Evolutionary conservation across 768 basidiomycete species (phyloP), one percentile per base, ranked within the genome.

Genomic region (Termitomyces titanicus): DNA sequence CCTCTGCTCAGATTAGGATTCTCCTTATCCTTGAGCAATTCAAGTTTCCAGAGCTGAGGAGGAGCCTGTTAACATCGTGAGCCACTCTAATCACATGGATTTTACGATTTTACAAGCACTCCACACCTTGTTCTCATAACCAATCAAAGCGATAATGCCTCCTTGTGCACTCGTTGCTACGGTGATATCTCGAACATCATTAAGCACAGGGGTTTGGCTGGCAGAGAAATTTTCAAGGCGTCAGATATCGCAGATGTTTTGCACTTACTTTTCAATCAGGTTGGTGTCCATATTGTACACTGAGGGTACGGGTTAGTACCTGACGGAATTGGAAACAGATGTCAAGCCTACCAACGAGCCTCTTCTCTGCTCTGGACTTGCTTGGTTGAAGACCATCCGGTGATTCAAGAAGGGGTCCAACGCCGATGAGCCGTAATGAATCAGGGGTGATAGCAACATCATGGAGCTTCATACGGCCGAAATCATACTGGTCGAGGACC

Each of bases 361-460:
- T 82, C 61, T 89, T 91, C 67, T 90, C 89, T 18, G 71, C 76
- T 22, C 83, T 73, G 18, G 85, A 88, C 70, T 82, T 88, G 65
- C 81, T 86, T 7, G 89, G 88, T 38, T 82, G 79, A 24, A 87
- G 68, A 11, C 85, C 85, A 47, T 75, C 77, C 1, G 79, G 78
- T 5, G 88, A 88, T 51, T 77, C 71, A 17, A 84, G 70, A 33
- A 90, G 68, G 5, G 85, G 86, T 1, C 85, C 88, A 29, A 89
- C 85, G 24, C 81, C 85, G 24, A 91, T 71, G 50, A 90, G 72
- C 10, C 86, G 79, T 38, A 72, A 66, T n/a, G 77, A 74, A 63
- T 89, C 87, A 2, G 83, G 82, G 0, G 86, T 88, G 3, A 89
- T 77, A 7, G 85, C 83, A 24, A 90, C 82, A 63, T 88, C 86